These are phyloP conservation scores for Blastobotrys petasosporus DNA, from an alignment of 1,139 yeast genomes.

Conservation along the genomic window DNA sequence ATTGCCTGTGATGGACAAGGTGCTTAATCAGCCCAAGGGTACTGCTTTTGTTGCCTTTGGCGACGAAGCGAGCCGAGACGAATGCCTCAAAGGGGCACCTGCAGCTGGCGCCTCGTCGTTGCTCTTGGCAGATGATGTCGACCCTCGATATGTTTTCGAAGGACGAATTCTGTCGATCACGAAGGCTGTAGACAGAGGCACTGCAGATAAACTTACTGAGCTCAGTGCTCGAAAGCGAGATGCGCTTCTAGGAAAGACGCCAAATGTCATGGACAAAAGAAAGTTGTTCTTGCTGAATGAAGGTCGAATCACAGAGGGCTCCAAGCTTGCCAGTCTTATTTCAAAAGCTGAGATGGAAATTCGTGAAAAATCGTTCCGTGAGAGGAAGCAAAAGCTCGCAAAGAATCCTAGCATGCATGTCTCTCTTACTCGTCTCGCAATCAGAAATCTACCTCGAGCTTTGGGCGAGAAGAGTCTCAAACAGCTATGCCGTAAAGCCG, in stretches of 20 bases:
- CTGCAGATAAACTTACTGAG: conserved; percentile 74
- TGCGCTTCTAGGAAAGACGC: conserved; percentile 69
- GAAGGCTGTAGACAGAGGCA: conserved; percentile 79
- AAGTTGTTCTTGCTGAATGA: conserved; percentile 82
- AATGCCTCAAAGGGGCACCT: conserved; percentile 77
- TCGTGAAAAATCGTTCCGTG: conserved; percentile 79
- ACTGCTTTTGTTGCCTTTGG: conserved; percentile 90
- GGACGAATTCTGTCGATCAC: conserved; percentile 84
- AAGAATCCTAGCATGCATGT: conserved; percentile 88
- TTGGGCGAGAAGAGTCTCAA: conserved; percentile 84
- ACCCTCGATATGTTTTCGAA: conserved; percentile 82
- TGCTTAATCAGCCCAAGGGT: conserved; percentile 83
- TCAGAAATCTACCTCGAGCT: conserved; percentile 88
- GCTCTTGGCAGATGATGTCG: conserved; percentile 85
- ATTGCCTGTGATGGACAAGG: conserved; percentile 82
- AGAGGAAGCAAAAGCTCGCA: conserved; percentile 84
- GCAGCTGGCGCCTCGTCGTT: conserved; percentile 61
- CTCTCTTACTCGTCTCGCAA: conserved; percentile 87
- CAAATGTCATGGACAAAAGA: conserved; percentile 66
- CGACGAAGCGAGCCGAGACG: conserved; percentile 53
- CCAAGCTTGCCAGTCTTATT: conserved; percentile 68
- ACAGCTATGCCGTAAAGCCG: conserved; percentile 90
- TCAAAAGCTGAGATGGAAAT: conserved; percentile 73
- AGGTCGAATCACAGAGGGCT: conserved; percentile 80
- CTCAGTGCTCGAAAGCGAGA: conserved; percentile 67